Percentiles rank a stretch among this genome's conserved stretches.
Evolutionary conservation across 306 rosid genomes (phyloP).

Genomic region (Begonia fuchsioides): DNA sequence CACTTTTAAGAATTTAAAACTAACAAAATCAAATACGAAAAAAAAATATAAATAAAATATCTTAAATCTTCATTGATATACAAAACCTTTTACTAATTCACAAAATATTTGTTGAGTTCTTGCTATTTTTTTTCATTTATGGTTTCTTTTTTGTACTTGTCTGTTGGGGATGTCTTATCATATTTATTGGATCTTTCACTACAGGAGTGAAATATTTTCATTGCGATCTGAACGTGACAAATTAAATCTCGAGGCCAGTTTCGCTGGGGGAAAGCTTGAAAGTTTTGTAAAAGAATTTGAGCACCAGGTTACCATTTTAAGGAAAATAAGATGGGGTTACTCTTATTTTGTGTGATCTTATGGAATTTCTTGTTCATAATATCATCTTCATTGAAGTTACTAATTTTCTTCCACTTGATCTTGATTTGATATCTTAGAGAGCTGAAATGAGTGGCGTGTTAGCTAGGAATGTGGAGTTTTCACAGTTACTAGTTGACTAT

Average conservation of each 20-base stretch:
- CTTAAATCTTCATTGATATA: too few species aligned
- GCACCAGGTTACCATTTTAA: conserved; percentile 36
- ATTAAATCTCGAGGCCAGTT: conserved; percentile 47
- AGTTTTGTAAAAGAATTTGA: conserved; percentile 64
- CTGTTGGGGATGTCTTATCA: not conserved
- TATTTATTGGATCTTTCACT: conserved; percentile 1
- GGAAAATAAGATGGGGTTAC: not conserved
- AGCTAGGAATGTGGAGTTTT: conserved; percentile 76
- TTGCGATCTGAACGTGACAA: conserved; percentile 71
- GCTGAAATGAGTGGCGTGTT: conserved; percentile 48
- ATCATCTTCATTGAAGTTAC: not conserved
- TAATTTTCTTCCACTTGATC: conserved; percentile 2
- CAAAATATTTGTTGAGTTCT: not conserved
- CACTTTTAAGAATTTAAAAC: too few species aligned
- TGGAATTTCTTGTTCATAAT: not conserved
- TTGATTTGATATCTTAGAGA: conserved; percentile 33
- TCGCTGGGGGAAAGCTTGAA: conserved; percentile 62
- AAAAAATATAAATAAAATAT: too few species aligned
- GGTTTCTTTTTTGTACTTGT: not conserved
- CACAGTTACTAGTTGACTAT: conserved; percentile 69
- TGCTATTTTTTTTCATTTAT: not conserved
- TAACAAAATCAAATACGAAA: too few species aligned
- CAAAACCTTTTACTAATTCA: too few species aligned
- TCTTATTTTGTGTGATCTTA: not conserved
- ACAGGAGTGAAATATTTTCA: conserved; percentile 52